These are phyloP conservation scores for Cydonia oblonga DNA, from an alignment of 331 rosid species.

Conservation along the genomic window DNA sequence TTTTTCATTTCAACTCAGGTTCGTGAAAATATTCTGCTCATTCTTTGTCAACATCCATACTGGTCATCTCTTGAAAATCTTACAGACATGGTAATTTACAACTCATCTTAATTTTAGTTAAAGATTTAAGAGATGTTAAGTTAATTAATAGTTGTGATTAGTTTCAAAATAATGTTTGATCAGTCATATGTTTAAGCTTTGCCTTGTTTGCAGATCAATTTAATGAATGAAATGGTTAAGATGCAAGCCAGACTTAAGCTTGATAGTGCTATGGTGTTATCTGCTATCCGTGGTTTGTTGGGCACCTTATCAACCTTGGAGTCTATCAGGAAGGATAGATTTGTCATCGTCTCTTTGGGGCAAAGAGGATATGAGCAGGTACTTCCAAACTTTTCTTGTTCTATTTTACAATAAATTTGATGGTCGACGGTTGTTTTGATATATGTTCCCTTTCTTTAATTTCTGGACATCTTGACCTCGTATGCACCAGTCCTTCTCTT, in stretches of 20 bases:
- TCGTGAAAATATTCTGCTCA: slow-evolving; percentile 42
- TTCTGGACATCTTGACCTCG: background rate
- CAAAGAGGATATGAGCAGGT: slow-evolving; percentile 52
- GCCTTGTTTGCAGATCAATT: slow-evolving; percentile 40
- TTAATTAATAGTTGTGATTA: background rate
- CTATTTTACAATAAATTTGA: background rate
- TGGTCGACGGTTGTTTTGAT: background rate
- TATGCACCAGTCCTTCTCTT: background rate
- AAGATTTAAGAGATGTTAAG: background rate
- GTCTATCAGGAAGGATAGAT: slow-evolving; percentile 25
- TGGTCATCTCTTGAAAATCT: slow-evolving; percentile 62
- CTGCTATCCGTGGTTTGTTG: slow-evolving; percentile 39
- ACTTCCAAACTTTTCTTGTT: background rate
- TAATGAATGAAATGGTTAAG: slow-evolving; percentile 40
- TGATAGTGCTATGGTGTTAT: slow-evolving; percentile 40
- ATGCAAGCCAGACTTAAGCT: slow-evolving; percentile 48
- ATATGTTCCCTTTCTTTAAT: background rate
- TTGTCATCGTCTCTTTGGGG: slow-evolving; percentile 20
- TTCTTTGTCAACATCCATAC: slow-evolving; percentile 59
- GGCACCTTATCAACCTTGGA: slow-evolving; percentile 38
- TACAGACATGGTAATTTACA: slow-evolving; percentile 40
- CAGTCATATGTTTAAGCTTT: background rate
- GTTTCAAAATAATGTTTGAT: background rate
- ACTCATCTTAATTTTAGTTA: background rate
- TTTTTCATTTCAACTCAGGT: slow-evolving; percentile 38